Base-by-base conservation (phyloP, 1,284 basidiomycete species). In the Phenoliferia sp. region DNA sequence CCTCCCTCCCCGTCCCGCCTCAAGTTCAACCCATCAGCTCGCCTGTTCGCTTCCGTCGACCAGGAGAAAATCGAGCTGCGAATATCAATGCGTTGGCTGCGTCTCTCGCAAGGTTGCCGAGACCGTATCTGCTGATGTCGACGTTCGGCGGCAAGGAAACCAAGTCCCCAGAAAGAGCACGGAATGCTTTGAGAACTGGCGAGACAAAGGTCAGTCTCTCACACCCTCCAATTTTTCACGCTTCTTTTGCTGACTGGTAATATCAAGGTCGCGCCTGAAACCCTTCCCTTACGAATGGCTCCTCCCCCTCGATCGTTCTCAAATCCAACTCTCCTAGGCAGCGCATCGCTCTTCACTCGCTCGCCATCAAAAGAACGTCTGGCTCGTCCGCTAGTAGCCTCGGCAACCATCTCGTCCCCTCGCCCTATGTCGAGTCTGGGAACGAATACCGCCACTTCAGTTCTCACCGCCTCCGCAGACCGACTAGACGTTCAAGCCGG, bases 401-500 rank as follows among this genome's bases (percentile, higher is more conserved):
- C 19, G 9, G 5, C 17, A 19, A 19, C 48, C 7, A 52, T 26
- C 48, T 7, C 48, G 22, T 7, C 48, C 9, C 17, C n/a, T n/a
- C n/a, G n/a, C n/a, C n/a, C n/a, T n/a, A n/a, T n/a, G n/a, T n/a
- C n/a, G n/a, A n/a, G n/a, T n/a, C n/a, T n/a, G n/a, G n/a, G n/a
- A n/a, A n/a, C n/a, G n/a, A n/a, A n/a, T n/a, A n/a, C 48, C 9
- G 28, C 48, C 5, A 5, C 59, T 1, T 62, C 69, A 16, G 59
- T 61, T 4, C 62, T 70, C 5, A 44, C 35, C 7, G 63, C 64
- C 1, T 62, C 69, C 3, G 63, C 64, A 6, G 64, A 63, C 17
- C 60, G 44, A 26, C 59, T 70, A 31, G 56, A 29, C 31, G 12
- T 62, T 19, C 16, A 32, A 39, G 1, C 57, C 48, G 17, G 15